Conservation (phyloP, 352 stramenopile species). For the Phytopythium cucurbitacearum region DNA sequence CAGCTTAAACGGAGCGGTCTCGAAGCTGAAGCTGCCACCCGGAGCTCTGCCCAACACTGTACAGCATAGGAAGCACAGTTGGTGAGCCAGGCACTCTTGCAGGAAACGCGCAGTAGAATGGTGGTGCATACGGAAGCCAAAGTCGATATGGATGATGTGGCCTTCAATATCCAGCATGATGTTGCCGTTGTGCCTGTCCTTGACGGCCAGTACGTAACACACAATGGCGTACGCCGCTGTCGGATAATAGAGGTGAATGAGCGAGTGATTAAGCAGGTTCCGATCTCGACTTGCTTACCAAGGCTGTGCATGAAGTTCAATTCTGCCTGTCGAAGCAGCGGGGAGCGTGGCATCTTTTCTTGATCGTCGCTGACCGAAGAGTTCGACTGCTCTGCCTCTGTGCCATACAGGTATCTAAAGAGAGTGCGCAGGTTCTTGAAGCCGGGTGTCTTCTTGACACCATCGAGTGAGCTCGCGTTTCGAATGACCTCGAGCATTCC, state of each 20-base stretch:
- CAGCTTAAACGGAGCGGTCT: constrained; percentile 97
- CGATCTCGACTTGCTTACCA: constrained; percentile 32
- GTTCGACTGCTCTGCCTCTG: constrained; percentile 33
- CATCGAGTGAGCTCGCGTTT: constrained; percentile 96
- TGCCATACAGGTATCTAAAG: constrained; percentile 93
- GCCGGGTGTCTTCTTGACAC: constrained; percentile 89
- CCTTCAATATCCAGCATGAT: constrained; percentile 98
- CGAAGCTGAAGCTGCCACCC: constrained; percentile 93
- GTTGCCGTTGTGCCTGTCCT: constrained; percentile 99
- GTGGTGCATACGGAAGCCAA: constrained; percentile 90
- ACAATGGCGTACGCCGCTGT: constrained; percentile 96
- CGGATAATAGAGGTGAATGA: constrained; percentile 46
- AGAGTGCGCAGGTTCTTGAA: constrained; percentile 88
- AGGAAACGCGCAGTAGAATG: constrained; percentile 8
- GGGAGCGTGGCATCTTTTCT: neutral
- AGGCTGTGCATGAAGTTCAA: constrained; percentile 85
- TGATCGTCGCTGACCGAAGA: constrained; percentile 28
- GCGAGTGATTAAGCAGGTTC: constrained; percentile 32
- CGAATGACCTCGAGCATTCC: constrained; percentile 95
- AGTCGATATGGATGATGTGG: constrained; percentile 99
- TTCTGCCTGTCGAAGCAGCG: constrained; percentile 56
- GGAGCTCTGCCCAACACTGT: constrained; percentile 72
- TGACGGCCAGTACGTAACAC: constrained; percentile 97
- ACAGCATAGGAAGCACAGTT: neutral
- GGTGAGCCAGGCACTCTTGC: neutral